Evolutionary conservation across 768 basidiomycete species (phyloP), one percentile per base, ranked within the genome.

Genomic region (Melanogaster broomeanus): DNA sequence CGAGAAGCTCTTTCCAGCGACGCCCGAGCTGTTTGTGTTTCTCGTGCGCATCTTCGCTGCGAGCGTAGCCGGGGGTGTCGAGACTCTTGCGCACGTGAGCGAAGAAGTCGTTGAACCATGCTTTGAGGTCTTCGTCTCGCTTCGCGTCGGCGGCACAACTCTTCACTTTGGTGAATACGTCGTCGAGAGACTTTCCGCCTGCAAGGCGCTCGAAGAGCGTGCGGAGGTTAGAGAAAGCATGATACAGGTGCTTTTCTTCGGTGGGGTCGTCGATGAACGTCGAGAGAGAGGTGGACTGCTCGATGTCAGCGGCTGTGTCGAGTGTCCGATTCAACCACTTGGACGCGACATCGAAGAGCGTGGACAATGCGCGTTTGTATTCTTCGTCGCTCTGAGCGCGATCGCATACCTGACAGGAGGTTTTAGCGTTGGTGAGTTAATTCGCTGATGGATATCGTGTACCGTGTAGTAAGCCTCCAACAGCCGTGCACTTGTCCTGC

Each of bases 191-290:
- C 45, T 71, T 78, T 5, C 65, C 70, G 9, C 60, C 62, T 0
- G 85, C 77, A 19, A 85, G 66, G 11, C 87, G 85, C 57, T 83
- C 79, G 34, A 80, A 61, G n/a, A 77, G 66, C 5, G 56, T 58
- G 31, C 69, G 69, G 1, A 78, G 52, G 30, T 65, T 64, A 12
- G 65, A 55, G 24, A 89, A 66, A 3, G 82, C 83, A 34, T 76
- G 73, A 41, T 77, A 70, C 24, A 87, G 63, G 55, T 87, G 83
- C 61, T 87, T 78, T 45, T 83, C 85, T 4, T 78, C 74, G 1
- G 85, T 82, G 16, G 83, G 78, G 45, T 90, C 87, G 9, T 78
- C 63, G 48, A 88, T 73, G 61, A 88, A 78, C 2, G 74, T 74
- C 13, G 78, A 74, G 31, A 89, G 72, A 0, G 80, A 78, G 22